Conservation (phyloP, 2,329 filamentous ascomycete species). For the Aaosphaeria pasadenensis region DNA sequence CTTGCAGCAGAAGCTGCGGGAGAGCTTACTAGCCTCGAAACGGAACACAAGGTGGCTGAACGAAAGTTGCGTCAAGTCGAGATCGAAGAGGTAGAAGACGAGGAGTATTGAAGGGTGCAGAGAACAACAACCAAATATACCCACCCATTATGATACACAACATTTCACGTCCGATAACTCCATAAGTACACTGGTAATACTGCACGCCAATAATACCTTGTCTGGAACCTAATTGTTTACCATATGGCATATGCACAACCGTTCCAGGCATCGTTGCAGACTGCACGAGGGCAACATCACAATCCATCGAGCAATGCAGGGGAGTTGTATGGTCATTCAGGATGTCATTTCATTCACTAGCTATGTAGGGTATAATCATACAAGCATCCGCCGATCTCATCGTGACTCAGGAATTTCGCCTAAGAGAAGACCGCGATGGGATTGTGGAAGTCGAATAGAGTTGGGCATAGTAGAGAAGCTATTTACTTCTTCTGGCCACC, state of each 20-base stretch:
- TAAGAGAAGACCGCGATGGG: constrained; percentile 3
- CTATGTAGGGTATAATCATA: constrained; percentile 20
- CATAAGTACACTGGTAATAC: too few species aligned
- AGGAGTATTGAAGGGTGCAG: constrained; percentile 28
- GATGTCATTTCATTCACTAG: constrained; percentile 9
- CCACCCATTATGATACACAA: too few species aligned
- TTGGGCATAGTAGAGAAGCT: neutral
- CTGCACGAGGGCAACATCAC: too few species aligned
- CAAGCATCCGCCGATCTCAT: constrained; percentile 3
- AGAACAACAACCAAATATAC: neutral
- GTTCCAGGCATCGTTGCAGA: too few species aligned
- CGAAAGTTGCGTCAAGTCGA: constrained; percentile 38
- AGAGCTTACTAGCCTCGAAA: constrained; percentile 21
- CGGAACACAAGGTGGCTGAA: constrained; percentile 34
- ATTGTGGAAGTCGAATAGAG: neutral
- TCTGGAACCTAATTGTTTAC: too few species aligned
- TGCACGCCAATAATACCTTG: too few species aligned
- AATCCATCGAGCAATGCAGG: too few species aligned
- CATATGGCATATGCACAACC: too few species aligned
- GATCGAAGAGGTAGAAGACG: constrained; percentile 48
- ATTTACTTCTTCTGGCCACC: constrained; percentile 36
- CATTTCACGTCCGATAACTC: too few species aligned
- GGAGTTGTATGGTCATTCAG: neutral
- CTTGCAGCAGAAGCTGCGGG: constrained; percentile 37
- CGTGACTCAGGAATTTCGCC: constrained; percentile 1